Evolutionary conservation across 805 yeast species (phyloP), one percentile per base, ranked within the genome.

Genomic region (Blastobotrys terrestris): DNA sequence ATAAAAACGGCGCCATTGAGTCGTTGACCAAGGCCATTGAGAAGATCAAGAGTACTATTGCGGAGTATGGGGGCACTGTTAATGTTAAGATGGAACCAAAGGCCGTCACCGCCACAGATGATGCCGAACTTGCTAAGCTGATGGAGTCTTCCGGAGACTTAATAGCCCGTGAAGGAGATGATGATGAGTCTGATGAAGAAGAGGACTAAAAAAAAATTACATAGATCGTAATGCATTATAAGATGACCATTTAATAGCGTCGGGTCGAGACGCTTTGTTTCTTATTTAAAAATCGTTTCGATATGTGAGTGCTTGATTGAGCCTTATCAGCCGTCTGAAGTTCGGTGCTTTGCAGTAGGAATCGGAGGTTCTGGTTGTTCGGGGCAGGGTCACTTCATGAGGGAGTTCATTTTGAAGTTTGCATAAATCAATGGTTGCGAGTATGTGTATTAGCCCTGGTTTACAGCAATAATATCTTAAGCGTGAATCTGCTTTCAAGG

Each of bases 71-170:
- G 51, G 99, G 99, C 67, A 79, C 81, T 54, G 85, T 96, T 70
- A 88, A 87, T 61, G 85, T 92, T 59, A 90, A 95, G 51, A 92
- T 92, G 97, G 92, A 95, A 63, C 98, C 99, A 67, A 92, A 91
- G 81, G 97, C 98, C 44, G 98, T 94, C 60, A 90, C 97, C 53
- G 98, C 96, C 56, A 87, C 94, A 55, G 99, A 94, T 70, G 99
- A 94, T 71, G 98, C 97, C 55, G 97, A 91, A 74, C 81, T 94
- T 67, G 96, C 90, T 72, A 96, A 96, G 56, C 80, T 94, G 60
- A 83, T 94, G 81, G 97, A 92, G 74, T 81, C 87, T 68, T 87
- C 89, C 68, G 35, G 35, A 6, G 35, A 26, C 35, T 26, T 26
- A 26, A 26, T 26, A 26, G 97, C 89, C 75, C 78, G 85, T 67